Evolutionary conservation across 306 rosid genomes (phyloP).

Genomic region (Prunus mira): DNA sequence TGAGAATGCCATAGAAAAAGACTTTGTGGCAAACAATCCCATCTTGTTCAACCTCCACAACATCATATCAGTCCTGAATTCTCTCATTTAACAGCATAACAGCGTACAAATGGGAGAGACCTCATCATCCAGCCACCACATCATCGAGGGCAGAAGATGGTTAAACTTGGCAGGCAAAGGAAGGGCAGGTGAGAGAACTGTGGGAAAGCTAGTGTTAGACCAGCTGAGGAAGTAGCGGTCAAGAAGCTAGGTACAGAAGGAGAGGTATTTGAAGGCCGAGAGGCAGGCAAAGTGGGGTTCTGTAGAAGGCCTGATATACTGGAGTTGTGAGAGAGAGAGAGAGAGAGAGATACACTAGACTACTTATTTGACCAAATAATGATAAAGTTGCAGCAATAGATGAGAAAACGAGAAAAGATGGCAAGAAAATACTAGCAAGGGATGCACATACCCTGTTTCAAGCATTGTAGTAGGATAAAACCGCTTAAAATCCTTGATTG

Average conservation of each 20-base stretch:
- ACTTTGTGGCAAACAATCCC: background rate
- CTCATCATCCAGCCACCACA: background rate
- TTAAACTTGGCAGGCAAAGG: background rate
- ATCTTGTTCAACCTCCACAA: background rate
- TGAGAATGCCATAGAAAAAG: background rate
- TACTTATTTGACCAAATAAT: background rate
- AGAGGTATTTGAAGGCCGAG: no score
- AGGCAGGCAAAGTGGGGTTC: no score
- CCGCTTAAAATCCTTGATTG: slow-evolving; percentile 72
- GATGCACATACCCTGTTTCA: slow-evolving; percentile 83
- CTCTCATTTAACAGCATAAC: background rate
- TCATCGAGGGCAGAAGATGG: background rate
- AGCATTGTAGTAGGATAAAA: slow-evolving; percentile 96
- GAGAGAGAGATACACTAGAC: background rate
- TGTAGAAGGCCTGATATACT: no score
- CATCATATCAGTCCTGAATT: background rate
- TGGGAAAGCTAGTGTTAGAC: background rate
- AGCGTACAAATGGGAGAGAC: background rate
- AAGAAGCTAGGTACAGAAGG: no score
- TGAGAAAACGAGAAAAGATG: background rate
- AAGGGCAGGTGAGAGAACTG: background rate
- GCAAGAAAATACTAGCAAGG: slow-evolving; percentile 13
- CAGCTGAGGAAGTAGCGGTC: no score
- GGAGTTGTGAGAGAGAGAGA: background rate
- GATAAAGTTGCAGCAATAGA: background rate